phyloP scores from a whole-genome alignment of 2,329 filamentous ascomycete genomes.

The Tolypocladium nubicola region DNA sequence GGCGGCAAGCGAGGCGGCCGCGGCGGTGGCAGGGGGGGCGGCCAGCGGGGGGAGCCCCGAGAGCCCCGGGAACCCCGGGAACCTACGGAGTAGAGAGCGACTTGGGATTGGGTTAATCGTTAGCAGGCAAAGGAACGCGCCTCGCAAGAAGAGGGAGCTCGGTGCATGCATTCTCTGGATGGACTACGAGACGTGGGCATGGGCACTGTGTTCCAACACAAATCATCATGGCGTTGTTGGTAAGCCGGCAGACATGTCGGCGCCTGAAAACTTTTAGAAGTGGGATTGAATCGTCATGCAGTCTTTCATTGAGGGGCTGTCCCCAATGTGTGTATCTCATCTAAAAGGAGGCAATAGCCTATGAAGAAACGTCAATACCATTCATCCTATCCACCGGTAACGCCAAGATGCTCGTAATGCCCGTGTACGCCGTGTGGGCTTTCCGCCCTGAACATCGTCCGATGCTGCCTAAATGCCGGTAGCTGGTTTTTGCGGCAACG shows the following conservation, averaged over 20 bases:
- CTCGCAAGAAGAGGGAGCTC: slow-evolving; percentile 1
- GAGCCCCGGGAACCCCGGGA: slow-evolving; percentile 26
- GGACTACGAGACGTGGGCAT: slow-evolving; percentile 13
- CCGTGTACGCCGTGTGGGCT: slow-evolving; percentile 20
- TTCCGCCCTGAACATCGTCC: slow-evolving; percentile 12
- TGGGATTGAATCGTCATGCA: slow-evolving; percentile 22
- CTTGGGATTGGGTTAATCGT: not conserved
- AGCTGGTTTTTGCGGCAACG: slow-evolving; percentile 48
- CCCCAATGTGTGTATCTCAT: slow-evolving; percentile 1
- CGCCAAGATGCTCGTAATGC: slow-evolving; percentile 28
- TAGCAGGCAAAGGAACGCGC: not conserved
- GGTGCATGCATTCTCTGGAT: slow-evolving; percentile 9
- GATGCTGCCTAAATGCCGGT: slow-evolving; percentile 32
- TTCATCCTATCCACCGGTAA: slow-evolving; percentile 25
- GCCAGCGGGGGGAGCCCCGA: slow-evolving; percentile 39
- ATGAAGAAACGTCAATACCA: slow-evolving; percentile 16
- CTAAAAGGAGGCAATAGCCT: slow-evolving; percentile 10
- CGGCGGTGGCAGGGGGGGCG: slow-evolving; percentile 38
- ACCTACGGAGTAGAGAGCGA: slow-evolving; percentile 20
- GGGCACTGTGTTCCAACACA: slow-evolving; percentile 21
- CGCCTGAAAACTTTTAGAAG: slow-evolving; percentile 19
- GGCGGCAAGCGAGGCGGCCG: slow-evolving; percentile 41
- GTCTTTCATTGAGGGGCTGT: slow-evolving; percentile 2
- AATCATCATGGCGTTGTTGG: slow-evolving; percentile 27
- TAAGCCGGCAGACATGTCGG: slow-evolving; percentile 19